Evolutionary conservation across 75 land plant species (phyloP).

Genomic region (Chamaecyparis obtusa): DNA sequence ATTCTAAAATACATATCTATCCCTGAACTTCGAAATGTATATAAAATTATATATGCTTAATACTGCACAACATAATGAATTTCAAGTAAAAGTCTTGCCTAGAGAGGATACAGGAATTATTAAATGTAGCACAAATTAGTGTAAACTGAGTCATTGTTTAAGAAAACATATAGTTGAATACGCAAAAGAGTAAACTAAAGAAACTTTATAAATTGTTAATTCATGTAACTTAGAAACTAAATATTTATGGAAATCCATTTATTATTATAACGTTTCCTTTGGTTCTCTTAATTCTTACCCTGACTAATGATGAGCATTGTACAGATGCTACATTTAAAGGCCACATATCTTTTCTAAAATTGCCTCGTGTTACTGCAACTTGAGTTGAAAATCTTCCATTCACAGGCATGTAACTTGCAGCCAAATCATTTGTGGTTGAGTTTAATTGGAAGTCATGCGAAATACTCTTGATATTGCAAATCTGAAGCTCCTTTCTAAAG

Average conservation of each 20-base stretch:
- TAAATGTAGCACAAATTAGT: too few species aligned
- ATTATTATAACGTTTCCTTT: too few species aligned
- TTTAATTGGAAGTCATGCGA: not conserved
- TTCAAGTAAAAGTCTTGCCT: too few species aligned
- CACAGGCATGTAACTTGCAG: not conserved
- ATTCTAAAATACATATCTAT: too few species aligned
- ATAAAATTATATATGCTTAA: too few species aligned
- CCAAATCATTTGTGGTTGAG: not conserved
- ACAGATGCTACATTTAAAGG: not conserved
- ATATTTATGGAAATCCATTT: not conserved
- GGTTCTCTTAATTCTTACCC: not conserved
- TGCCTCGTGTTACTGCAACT: not conserved
- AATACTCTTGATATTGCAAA: not conserved
- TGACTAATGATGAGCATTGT: not conserved
- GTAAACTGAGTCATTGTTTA: not conserved
- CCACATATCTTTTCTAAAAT: not conserved
- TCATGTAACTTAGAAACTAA: not conserved
- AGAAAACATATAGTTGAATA: not conserved
- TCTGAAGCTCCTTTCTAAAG: not conserved
- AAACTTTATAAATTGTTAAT: not conserved
- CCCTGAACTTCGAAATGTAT: too few species aligned
- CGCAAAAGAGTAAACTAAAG: not conserved
- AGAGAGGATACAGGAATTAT: too few species aligned
- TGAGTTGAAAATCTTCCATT: not conserved
- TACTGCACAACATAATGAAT: too few species aligned